Conservation (phyloP, 2,329 filamentous ascomycete species). For the Trichophyton rubrum region DNA sequence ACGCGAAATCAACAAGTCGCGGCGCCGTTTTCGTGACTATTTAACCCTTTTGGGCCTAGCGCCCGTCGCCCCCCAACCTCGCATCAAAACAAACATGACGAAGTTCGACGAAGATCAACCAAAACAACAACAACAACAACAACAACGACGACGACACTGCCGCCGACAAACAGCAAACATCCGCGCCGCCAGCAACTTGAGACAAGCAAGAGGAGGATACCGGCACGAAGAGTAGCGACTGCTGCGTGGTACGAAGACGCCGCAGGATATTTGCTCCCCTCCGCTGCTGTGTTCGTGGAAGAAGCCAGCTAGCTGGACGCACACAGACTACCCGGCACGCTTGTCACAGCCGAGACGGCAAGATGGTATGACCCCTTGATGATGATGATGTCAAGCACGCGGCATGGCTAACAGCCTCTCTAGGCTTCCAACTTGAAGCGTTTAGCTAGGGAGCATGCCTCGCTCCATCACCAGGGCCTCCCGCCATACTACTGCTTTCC, state of each 20-base stretch:
- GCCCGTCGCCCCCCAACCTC: not conserved
- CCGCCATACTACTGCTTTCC: conserved; percentile 52
- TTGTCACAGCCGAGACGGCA: not conserved
- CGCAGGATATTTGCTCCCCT: not conserved
- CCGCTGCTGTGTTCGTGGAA: not conserved
- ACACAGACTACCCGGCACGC: not conserved
- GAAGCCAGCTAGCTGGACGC: not conserved
- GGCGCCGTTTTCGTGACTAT: not conserved
- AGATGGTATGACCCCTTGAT: not conserved
- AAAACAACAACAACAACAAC: not conserved
- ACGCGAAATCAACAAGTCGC: not conserved
- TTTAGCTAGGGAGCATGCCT: conserved; percentile 47
- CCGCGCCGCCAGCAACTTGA: not conserved
- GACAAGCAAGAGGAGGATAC: not conserved
- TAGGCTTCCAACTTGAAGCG: conserved; percentile 38
- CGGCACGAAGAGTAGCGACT: not conserved
- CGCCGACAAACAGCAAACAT: not conserved
- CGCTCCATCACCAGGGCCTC: conserved; percentile 42
- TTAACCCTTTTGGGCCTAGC: not conserved
- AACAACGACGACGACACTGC: not conserved
- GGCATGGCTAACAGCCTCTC: not conserved
- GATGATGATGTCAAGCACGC: not conserved
- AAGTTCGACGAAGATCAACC: not conserved
- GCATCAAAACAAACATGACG: not conserved
- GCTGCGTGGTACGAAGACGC: not conserved